Evolutionary conservation across 2,329 filamentous ascomycete species (phyloP).

Genomic region (Pezicula radicicola): DNA sequence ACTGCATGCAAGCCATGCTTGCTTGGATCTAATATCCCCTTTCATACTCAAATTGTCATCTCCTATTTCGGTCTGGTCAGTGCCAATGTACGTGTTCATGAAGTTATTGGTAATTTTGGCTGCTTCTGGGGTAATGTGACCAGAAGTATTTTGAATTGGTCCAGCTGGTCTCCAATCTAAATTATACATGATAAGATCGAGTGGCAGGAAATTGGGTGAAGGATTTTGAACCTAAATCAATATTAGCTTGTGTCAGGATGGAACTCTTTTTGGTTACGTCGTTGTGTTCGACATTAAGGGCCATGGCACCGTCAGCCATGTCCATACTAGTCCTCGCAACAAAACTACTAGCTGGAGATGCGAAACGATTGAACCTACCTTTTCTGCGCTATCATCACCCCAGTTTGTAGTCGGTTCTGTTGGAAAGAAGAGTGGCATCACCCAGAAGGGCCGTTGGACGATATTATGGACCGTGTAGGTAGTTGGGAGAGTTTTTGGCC

Average conservation of each 20-base stretch:
- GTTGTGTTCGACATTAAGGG: too few species aligned
- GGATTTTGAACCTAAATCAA: constrained; percentile 25
- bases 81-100: constrained; percentile 45
- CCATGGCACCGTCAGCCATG: too few species aligned
- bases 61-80: constrained; percentile 48
- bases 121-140: constrained; percentile 57
- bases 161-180: constrained; percentile 55
- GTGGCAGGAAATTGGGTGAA: constrained; percentile 63
- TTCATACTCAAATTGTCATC: constrained; percentile 28
- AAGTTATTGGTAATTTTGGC: constrained; percentile 52
- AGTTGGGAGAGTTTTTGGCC: constrained; percentile 34
- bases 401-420: constrained; percentile 18
- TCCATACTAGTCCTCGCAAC: too few species aligned
- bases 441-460: constrained; percentile 67
- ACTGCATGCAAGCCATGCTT: constrained; percentile 66
- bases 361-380: constrained; percentile 5
- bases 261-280: too few species aligned
- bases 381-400: constrained; percentile 34
- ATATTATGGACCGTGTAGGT: constrained; percentile 66
- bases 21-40: constrained; percentile 33
- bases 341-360: too few species aligned
- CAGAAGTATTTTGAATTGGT: constrained; percentile 60
- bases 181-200: constrained; percentile 73
- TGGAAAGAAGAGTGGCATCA: constrained; percentile 54
- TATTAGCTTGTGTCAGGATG: background rate